A percentile compares a stretch with the other conserved stretches of the same genome.
These are phyloP conservation scores for Globisporangium nodosum DNA, from an alignment of 352 stramenopile genomes.

Conservation along the genomic window DNA sequence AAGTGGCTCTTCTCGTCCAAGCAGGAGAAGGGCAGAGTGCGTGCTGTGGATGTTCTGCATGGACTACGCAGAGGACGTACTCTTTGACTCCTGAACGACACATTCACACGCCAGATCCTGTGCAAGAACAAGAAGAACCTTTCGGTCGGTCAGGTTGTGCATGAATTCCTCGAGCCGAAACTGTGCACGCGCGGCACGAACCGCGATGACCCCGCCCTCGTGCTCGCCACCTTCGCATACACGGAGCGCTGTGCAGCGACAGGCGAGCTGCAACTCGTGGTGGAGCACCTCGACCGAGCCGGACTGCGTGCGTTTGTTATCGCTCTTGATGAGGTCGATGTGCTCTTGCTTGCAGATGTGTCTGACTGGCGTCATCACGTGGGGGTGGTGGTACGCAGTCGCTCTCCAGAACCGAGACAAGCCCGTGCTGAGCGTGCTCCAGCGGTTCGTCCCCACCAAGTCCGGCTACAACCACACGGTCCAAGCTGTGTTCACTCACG, in stretches of 20 bases:
- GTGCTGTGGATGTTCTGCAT: neutral
- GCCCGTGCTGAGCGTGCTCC: slow-evolving; percentile 46
- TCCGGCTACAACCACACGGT: slow-evolving; percentile 71
- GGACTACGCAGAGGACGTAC: no score
- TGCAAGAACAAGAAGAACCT: slow-evolving; percentile 61
- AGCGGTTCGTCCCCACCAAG: slow-evolving; percentile 60
- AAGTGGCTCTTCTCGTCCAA: slow-evolving; percentile 74
- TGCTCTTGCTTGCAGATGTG: slow-evolving; percentile 12
- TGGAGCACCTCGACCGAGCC: slow-evolving; percentile 48
- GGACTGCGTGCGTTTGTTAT: slow-evolving; percentile 25
- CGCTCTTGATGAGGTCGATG: neutral
- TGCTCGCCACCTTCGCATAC: slow-evolving; percentile 55
- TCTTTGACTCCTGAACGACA: neutral
- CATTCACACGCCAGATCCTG: slow-evolving; percentile 32
- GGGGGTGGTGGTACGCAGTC: neutral
- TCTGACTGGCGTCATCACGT: neutral
- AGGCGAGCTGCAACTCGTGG: slow-evolving; percentile 36
- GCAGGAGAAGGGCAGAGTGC: slow-evolving; percentile 58
- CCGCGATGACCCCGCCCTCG: slow-evolving; percentile 21
- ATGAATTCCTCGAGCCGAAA: slow-evolving; percentile 37
- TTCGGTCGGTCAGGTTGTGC: slow-evolving; percentile 34
- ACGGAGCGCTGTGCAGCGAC: slow-evolving; percentile 32
- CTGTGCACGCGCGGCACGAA: slow-evolving; percentile 8
- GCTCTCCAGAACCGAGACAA: slow-evolving; percentile 43
- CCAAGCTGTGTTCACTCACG: slow-evolving; percentile 58